Evolutionary conservation across 371 early-diverging fungal genomes (phyloP).

Genomic region (Lichtheimia ramosa): DNA sequence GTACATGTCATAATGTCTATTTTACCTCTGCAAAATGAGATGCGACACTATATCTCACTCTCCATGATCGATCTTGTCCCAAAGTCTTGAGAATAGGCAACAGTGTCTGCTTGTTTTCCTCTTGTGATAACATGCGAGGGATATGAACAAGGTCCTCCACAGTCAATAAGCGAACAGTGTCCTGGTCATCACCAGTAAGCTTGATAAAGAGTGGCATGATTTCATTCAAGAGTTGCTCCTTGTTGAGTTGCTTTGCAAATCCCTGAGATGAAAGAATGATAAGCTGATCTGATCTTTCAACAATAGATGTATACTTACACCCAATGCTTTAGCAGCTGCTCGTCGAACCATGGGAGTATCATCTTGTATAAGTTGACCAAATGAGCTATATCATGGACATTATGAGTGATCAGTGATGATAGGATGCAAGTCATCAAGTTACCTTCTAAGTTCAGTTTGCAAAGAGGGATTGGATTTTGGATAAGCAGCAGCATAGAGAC

Average conservation of each 20-base stretch:
- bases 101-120: conserved; percentile 77
- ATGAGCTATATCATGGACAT: conserved; percentile 34
- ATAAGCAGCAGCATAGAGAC: conserved; percentile 87
- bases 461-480: conserved; percentile 64
- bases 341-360: conserved; percentile 98
- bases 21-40: conserved; percentile 88
- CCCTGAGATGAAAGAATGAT: conserved; percentile 24
- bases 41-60: conserved; percentile 96
- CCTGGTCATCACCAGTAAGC: conserved; percentile 88
- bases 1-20: not conserved
- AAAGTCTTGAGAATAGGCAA: conserved; percentile 73
- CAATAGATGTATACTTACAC: conserved; percentile 50
- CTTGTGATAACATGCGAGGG: conserved; percentile 75
- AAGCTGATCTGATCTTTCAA: not conserved
- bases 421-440: conserved; percentile 10
- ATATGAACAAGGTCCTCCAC: conserved; percentile 92
- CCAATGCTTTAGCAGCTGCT: conserved; percentile 88
- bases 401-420: not conserved
- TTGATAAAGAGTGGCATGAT: conserved; percentile 73
- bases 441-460: conserved; percentile 86
- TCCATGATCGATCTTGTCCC: conserved; percentile 93
- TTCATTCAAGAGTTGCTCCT: conserved; percentile 73
- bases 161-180: conserved; percentile 94
- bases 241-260: conserved; percentile 68
- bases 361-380: conserved; percentile 87